Base-by-base conservation (phyloP, 2,329 filamentous ascomycete species). In the Calcarisporium arbuscula region DNA sequence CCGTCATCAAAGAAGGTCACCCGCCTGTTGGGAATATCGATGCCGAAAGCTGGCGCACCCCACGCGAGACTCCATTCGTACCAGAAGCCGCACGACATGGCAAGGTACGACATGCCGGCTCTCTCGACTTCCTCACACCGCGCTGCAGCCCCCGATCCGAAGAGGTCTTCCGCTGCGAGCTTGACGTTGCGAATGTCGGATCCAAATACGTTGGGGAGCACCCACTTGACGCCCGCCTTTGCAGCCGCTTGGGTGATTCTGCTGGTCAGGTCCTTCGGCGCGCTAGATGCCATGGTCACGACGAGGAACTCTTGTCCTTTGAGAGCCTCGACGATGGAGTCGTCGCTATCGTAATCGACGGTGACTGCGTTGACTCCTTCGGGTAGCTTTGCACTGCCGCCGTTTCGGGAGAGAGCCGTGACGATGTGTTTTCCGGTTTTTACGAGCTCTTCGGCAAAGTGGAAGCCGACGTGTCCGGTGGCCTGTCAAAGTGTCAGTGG, bases 1-100 rank as follows among this genome's bases (percentile, higher is more conserved):
- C 80, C 80, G 18, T 75, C 71, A 40, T 77, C 75, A 37, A 64
- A 74, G n/a, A 74, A 49, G 0, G 62, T 67, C 9, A 66, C 48
- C 6, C 48, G 51, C 1, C 54, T 53, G 25, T 65, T 59, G 7
- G 53, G 44, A 28, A 76, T 54, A 34, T 74, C 67, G 50, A 76
- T 70, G 1, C 73, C 73, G 17, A 62, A 74, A 19, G 60, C 58
- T 9, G 45, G 34, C 2, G 53, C 33, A 0, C 56, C 57, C 4
- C 57, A 54, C 1, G 60, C 62, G 1, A 74, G 46, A 33, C 65
- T 72, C 38, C 64, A 73, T 32, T 74, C 65, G 43, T 74, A 75
- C 72, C 72, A 77, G 41, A 68, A 74, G 3, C 64, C 63, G 45
- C 72, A 74, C 59, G 62, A 69, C 46, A 72, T 72, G 2, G 64